phyloP scores from a whole-genome alignment of 1,284 basidiomycete species.

The Fomitopsis pinicola region DNA sequence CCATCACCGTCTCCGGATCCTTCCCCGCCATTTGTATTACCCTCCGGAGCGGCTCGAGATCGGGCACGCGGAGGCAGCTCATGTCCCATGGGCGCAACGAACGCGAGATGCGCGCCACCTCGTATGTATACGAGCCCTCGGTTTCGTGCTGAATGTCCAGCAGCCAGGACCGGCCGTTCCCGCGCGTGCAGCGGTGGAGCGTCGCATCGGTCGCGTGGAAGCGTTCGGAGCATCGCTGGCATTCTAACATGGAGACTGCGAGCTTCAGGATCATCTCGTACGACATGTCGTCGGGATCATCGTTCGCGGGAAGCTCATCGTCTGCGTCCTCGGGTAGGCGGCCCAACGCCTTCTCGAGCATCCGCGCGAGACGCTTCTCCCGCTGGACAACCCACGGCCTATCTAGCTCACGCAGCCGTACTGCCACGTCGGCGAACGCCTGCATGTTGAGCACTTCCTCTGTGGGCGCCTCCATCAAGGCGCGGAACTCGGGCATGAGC shows the following conservation, averaged over 20 bases:
- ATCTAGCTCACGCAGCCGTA: background rate
- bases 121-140: background rate
- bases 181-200: constrained; percentile 1
- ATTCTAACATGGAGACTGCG: background rate
- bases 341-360: background rate
- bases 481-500: constrained; percentile 4
- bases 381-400: background rate
- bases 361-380: background rate
- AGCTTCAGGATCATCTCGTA: background rate
- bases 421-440: background rate
- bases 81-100: background rate
- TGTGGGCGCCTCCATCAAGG: background rate
- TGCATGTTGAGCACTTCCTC: no score
- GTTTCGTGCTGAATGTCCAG: background rate
- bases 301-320: background rate
- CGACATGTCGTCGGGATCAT: background rate
- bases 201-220: background rate
- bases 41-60: background rate
- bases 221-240: background rate
- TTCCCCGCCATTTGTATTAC: background rate
- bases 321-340: background rate
- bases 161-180: background rate
- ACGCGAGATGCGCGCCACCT: background rate
- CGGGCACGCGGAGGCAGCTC: background rate
- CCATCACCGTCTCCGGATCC: background rate